Evolutionary conservation across 352 stramenopile genomes (phyloP), one percentile per base, ranked within the genome.

Genomic region (Phytophthora megakarya): DNA sequence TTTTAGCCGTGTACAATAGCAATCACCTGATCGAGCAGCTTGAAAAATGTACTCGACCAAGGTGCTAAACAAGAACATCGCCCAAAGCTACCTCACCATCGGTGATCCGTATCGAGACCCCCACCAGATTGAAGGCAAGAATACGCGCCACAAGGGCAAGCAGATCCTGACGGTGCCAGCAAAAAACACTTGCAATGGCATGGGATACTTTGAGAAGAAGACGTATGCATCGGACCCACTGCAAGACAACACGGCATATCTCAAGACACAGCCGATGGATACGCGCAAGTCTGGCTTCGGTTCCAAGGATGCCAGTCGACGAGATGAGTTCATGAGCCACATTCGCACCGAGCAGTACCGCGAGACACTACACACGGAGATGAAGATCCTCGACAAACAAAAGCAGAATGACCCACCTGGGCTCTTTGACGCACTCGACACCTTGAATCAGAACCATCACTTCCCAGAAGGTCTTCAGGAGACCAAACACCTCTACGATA

Each of bases 311-410:
- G 90, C 90, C 19, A 92, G 75, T 51, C 93, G 94, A 28, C 78
- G 85, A 50, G 92, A 96, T 50, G 90, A 98, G 40, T 98, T 98
- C 57, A 96, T 95, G 72, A 95, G 83, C 64, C 86, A 90, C 38
- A 81, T 96, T 52, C 81, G 88, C 59, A 97, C 92, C 10, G 87
- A 97, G 70, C 86, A 96, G 57, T 97, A 96, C 68, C 82, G 90
- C 25, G 85, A 95, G 68, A 85, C 86, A 9, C 67, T 97, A 39
- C 75, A 85, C 63, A 88, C 84, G 37, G 89, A 97, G 72, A 89
- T 94, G 73, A 82, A 88, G 50, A 86, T 89, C 44, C 62, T 88
- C 38, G 80, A 92, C 46, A 91, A 85, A 59, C 89, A 88, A 47
- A 91, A 86, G 58, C 75, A 72, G 38, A 67, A 52, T 19, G 62